These are phyloP conservation scores for Pleurozium schreberi DNA, from an alignment of 225 moss, liverwort and hornwort species.

Conservation along the genomic window DNA sequence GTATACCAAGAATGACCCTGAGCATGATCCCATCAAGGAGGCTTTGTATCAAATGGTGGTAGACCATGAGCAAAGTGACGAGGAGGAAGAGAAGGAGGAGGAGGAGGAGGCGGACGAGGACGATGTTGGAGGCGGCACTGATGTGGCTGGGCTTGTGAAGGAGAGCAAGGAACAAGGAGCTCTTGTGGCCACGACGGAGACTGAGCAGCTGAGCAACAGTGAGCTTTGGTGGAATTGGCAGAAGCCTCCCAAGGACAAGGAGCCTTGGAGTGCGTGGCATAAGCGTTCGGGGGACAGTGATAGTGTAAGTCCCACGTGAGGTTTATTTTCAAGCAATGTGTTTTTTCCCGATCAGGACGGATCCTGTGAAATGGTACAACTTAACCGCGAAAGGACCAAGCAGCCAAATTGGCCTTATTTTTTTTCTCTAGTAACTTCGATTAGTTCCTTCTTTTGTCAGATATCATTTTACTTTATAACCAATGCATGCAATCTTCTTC, in stretches of 20 bases:
- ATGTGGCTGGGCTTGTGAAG: background rate
- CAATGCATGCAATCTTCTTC: background rate
- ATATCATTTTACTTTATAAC: background rate
- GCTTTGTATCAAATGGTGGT: conserved; percentile 13
- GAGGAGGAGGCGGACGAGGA: background rate
- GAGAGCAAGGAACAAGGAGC: background rate
- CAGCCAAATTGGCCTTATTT: background rate
- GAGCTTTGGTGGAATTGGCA: conserved; percentile 98
- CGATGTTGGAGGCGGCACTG: background rate
- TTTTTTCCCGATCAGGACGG: background rate
- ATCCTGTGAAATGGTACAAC: background rate
- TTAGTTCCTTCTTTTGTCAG: background rate
- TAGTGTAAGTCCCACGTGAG: conserved; percentile 34
- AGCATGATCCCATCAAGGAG: conserved; percentile 35
- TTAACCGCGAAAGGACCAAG: background rate
- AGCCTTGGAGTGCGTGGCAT: conserved; percentile 99
- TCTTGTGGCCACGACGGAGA: background rate
- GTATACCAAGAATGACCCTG: conserved; percentile 42
- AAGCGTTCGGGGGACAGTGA: conserved; percentile 81
- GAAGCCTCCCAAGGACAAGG: conserved; percentile 52
- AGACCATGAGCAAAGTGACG: conserved; percentile 16
- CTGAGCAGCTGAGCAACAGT: conserved; percentile 36
- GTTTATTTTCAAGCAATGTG: background rate
- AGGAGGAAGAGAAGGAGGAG: background rate
- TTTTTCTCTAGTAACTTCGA: background rate